Percentiles rank a stretch among this genome's conserved stretches.
Conservation (phyloP, 129 eudicot genomes). For the Deinandra increscens region DNA sequence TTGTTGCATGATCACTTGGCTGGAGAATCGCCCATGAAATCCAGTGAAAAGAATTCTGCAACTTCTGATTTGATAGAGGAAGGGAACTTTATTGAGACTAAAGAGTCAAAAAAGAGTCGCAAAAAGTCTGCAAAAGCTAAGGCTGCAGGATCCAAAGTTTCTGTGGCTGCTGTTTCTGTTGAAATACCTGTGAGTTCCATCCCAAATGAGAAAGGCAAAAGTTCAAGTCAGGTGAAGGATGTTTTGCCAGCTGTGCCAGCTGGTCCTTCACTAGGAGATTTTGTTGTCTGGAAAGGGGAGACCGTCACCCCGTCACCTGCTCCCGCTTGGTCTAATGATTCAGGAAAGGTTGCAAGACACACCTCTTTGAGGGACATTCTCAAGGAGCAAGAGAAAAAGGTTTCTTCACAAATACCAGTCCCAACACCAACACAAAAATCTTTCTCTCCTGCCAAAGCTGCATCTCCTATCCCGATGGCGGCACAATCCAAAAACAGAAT, state of each 20-base stretch:
- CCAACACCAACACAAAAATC: conserved; percentile 55
- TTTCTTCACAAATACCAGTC: conserved; percentile 33
- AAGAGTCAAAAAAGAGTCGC: conserved; percentile 85
- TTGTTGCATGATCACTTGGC: conserved; percentile 61
- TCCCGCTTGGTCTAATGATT: conserved; percentile 96
- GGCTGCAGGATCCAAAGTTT: conserved; percentile 55
- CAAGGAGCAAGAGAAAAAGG: conserved; percentile 79
- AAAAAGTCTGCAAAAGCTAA: conserved; percentile 86
- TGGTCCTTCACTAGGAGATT: conserved; percentile 92
- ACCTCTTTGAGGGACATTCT: conserved; percentile 85
- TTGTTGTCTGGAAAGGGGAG: conserved; percentile 90
- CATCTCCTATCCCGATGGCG: conserved; percentile 46
- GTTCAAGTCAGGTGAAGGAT: conserved; percentile 56
- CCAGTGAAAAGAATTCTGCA: conserved; percentile 45
- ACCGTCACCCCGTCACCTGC: conserved; percentile 51
- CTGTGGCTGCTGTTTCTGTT: conserved; percentile 41
- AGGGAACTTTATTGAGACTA: conserved; percentile 74
- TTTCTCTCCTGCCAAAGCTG: conserved; percentile 63
- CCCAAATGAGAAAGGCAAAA: conserved; percentile 61
- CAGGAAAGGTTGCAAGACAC: conserved; percentile 50
- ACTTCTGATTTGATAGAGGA: conserved; percentile 40
- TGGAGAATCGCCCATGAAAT: conserved; percentile 40
- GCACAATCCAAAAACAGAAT: conserved; percentile 55
- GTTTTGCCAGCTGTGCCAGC: conserved; percentile 64
- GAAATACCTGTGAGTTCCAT: conserved; percentile 49